Base-by-base conservation (phyloP, 257 asterid species). In the Penstemon newberryi region DNA sequence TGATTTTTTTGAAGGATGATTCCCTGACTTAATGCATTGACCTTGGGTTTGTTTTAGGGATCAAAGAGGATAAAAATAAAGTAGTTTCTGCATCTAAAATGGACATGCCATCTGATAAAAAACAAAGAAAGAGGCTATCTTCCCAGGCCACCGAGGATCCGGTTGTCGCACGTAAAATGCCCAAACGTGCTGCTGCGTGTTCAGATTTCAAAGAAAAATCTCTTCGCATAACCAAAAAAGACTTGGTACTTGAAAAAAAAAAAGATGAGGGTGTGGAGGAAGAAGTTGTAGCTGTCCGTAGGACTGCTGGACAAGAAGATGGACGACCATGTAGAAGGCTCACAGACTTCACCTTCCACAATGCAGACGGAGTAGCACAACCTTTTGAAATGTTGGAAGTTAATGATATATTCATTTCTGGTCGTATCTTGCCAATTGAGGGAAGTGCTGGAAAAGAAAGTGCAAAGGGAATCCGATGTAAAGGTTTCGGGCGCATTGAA, bases 401-500 rank as follows among this genome's bases (percentile, higher is more conserved):
- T 45, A 86, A 85, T 75, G 91, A 90, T 75, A 71, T 88, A 66
- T 93, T 79, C 73, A 81, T 90, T 49, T 72, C 87, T 65, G 99
- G 99, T 51, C 83, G 76, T 39, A 64, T 93, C 75, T 79, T 83
- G 52, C 97, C 99, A 7, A 87, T 88, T 19, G 96, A 88, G 72
- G 96, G 74, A 71, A 69, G 60, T 71, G 71, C 45, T 67, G 89
- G 75, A 40, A 85, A 87, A 73, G 91, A 80, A 67, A 86, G 85
- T 66, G 78, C 75, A 44, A 84, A 79, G 63, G 92, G 94, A 33
- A 66, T 88, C 42, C 78, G 85, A 77, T 88, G 99, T 61, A 88
- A 88, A 78, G 93, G 96, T 71, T 93, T 93, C 78, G 97, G 99
- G 18, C 96, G 96, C 11, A 70, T 93, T n/a, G 98, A 93, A 70